A percentile compares a stretch with the other conserved stretches of the same genome.
Conservation (phyloP, 208 protist species). For the Angomonas deanei region DNA sequence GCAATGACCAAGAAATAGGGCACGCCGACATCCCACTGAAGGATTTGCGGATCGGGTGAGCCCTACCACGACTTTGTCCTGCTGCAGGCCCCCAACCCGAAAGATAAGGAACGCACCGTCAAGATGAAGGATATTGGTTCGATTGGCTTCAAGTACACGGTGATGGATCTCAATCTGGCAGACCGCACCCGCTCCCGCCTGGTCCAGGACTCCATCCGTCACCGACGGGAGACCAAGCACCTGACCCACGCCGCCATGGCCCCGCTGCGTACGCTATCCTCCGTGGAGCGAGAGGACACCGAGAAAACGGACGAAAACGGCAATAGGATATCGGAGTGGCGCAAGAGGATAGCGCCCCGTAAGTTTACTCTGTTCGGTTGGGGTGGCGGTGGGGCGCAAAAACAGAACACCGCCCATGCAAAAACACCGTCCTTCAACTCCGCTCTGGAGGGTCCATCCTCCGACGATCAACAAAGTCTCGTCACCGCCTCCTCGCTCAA, state of each 20-base stretch:
- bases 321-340: neutral
- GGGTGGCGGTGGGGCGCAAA: neutral
- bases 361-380: neutral
- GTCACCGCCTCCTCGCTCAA: neutral
- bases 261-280: neutral
- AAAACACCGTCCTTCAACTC: neutral
- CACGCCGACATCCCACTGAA: slow-evolving; percentile 48
- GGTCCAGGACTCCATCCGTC: slow-evolving; percentile 11
- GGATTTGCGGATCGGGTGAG: slow-evolving; percentile 23
- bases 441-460: neutral
- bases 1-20: slow-evolving; percentile 57
- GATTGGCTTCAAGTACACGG: slow-evolving; percentile 73
- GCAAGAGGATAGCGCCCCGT: neutral
- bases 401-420: neutral
- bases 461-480: neutral
- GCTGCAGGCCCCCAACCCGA: slow-evolving; percentile 23
- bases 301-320: neutral
- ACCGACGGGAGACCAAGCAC: neutral
- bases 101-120: neutral
- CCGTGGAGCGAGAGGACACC: neutral
- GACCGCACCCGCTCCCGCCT: slow-evolving; percentile 43
- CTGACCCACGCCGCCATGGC: neutral
- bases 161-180: slow-evolving; percentile 57
- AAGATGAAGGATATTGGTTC: slow-evolving; percentile 26
- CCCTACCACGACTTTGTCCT: slow-evolving; percentile 72